Evolutionary conservation across 495 filamentous ascomycete genomes (phyloP).

Genomic region (Parachaetomium inaequale): DNA sequence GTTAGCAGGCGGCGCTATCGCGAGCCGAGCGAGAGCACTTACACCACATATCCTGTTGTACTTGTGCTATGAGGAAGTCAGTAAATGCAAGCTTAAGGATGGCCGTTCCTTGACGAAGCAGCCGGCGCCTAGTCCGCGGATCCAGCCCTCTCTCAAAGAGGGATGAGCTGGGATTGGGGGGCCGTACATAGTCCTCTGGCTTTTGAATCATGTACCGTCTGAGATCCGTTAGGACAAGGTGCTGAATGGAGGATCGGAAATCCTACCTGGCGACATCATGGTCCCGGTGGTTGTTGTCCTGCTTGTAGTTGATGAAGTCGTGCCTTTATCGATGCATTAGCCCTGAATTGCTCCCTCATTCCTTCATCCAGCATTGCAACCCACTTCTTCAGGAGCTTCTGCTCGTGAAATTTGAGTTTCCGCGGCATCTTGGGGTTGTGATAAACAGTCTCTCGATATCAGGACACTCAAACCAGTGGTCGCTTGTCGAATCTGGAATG

Average conservation of each 20-base stretch:
- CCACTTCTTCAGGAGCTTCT: conserved; percentile 26
- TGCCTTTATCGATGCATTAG: conserved; percentile 55
- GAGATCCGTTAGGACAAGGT: conserved; percentile 6
- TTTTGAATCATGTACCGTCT: conserved; percentile 85
- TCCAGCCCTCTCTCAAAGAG: too few relatives aligned
- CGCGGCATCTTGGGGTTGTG: conserved; percentile 64
- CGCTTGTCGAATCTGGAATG: neutral
- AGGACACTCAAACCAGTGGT: neutral
- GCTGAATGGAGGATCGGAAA: neutral
- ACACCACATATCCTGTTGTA: conserved; percentile 84
- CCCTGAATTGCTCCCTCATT: too few relatives aligned
- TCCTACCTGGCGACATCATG: conserved; percentile 57
- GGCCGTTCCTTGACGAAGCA: conserved; percentile 41
- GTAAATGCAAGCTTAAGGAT: neutral
- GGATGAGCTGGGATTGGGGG: neutral
- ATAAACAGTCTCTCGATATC: neutral
- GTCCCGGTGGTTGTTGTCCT: conserved; percentile 77
- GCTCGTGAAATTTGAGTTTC: conserved; percentile 70
- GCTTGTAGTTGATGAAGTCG: conserved; percentile 91
- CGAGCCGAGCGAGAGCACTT: conserved; percentile 19
- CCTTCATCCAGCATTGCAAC: neutral
- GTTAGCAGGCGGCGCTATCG: conserved; percentile 12
- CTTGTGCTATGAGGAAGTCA: conserved; percentile 56
- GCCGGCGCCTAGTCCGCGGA: neutral
- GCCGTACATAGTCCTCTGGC: conserved; percentile 56